Percentiles rank a stretch among this genome's conserved stretches.
Conservation (phyloP, 2,329 filamentous ascomycete species). For the Neobulgaria alba region DNA sequence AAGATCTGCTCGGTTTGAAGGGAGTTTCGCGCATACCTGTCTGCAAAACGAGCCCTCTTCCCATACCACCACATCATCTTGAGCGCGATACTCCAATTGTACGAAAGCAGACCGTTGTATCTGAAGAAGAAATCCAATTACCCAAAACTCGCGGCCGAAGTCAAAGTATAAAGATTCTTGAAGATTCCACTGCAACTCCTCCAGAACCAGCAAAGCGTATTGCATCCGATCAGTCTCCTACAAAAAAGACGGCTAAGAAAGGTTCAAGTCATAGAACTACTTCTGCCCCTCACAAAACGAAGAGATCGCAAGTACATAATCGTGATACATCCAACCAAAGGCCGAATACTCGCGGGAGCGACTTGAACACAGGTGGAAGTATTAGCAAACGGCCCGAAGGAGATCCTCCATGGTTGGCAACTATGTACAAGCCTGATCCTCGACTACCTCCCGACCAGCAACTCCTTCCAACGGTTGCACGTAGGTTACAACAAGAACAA, state of each 20-base stretch:
- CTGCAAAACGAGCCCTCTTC: slow-evolving; percentile 68
- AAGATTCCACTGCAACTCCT: slow-evolving; percentile 37
- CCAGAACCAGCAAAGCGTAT: slow-evolving; percentile 28
- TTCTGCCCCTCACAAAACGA: slow-evolving; percentile 29
- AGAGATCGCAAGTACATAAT: not conserved
- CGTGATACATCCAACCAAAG: not conserved
- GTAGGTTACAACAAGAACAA: slow-evolving; percentile 82
- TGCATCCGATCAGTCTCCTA: slow-evolving; percentile 42
- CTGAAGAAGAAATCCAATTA: slow-evolving; percentile 43
- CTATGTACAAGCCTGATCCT: slow-evolving; percentile 92
- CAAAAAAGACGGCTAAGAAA: slow-evolving; percentile 34
- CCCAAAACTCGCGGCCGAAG: slow-evolving; percentile 61
- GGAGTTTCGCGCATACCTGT: slow-evolving; percentile 79
- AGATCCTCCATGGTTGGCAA: slow-evolving; percentile 90
- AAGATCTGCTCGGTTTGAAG: slow-evolving; percentile 43
- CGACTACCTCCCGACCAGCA: slow-evolving; percentile 91
- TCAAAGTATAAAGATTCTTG: slow-evolving; percentile 53
- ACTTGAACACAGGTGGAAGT: slow-evolving; percentile 28
- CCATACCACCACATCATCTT: slow-evolving; percentile 61
- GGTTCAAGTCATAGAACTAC: slow-evolving; percentile 24
- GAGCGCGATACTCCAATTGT: slow-evolving; percentile 64
- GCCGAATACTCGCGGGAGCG: slow-evolving; percentile 31
- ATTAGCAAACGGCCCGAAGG: slow-evolving; percentile 68
- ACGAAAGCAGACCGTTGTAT: slow-evolving; percentile 49
- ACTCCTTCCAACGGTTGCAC: slow-evolving; percentile 87